Base-by-base conservation (phyloP, 768 basidiomycete genomes). In the Peribolospora kevripleyi region DNA sequence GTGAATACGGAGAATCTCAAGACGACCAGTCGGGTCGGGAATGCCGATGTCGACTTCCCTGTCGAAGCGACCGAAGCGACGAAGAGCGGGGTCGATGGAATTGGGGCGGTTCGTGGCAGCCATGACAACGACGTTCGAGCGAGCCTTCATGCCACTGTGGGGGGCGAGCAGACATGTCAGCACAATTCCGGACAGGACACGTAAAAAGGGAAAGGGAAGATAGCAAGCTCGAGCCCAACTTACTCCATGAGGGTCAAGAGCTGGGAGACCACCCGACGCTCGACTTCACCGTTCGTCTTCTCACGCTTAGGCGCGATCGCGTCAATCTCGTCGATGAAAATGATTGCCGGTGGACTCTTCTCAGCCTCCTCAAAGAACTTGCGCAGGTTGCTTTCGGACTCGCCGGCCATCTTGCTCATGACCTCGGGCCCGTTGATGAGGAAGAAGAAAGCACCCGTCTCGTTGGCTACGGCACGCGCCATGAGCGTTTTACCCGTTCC, bases 321-420 rank as follows among this genome's bases (percentile, higher is more conserved):
- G 65, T 97, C 93, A 61, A 98, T 84, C 55, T 97, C 93, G 70
- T 98, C 93, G 65, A 95, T 95, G 73, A 98, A 98, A 72, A 98
- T 98, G 73, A 98, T 98, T 42, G 93, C 82, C 36, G 93, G 93
- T 1, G 85, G 88, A 72, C 97, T 98, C 76, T 98, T 98, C 73
- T 98, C 93, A 3, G 93, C 91, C 72, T 98, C 93, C 69, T 97
- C 93, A 67, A 97, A 97, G 38, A 93, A 91, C 69, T 98, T 98
- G 61, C 93, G 74, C 59, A 98, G 72, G 69, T 98, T 98, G 65
- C 84, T 87, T 68, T 98, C 93, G 66, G 79, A 81, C 72, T 98
- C 93, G 61, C 93, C 93, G 53, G 93, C 93, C 93, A 98, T 98
- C 75, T 98, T 97, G 63, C 82, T 85, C 93, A 98, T 98, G 68